Conservation (phyloP, 2,329 filamentous ascomycete species). For the Zelopaecilomyces penicillatus region DNA sequence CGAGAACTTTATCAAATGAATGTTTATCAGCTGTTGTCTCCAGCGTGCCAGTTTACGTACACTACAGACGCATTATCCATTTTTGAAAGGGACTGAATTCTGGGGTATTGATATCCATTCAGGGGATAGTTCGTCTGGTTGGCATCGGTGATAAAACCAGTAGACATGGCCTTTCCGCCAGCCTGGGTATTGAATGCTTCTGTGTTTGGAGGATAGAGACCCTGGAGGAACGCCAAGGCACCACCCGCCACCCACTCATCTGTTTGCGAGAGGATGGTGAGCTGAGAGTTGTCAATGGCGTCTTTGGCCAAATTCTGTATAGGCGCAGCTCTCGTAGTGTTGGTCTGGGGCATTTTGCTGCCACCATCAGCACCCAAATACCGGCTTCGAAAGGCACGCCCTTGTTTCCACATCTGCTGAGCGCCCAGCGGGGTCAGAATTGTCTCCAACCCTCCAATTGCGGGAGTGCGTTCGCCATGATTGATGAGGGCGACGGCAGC, state of each 20-base stretch:
- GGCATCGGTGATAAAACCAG: conserved; percentile 24
- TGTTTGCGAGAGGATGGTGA: conserved; percentile 32
- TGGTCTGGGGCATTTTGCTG: conserved; percentile 16
- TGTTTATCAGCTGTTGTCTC: background rate
- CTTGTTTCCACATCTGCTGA: conserved; percentile 42
- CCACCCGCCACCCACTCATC: conserved; percentile 52
- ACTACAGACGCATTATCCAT: conserved; percentile 36
- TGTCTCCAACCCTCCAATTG: conserved; percentile 18
- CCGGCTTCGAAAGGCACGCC: conserved; percentile 38
- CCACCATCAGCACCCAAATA: conserved; percentile 29
- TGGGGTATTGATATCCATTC: conserved; percentile 73
- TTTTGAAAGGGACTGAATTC: conserved; percentile 45
- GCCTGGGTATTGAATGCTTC: conserved; percentile 19
- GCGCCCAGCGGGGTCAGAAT: conserved; percentile 45
- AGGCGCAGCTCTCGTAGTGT: conserved; percentile 19
- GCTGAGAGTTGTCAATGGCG: conserved; percentile 40
- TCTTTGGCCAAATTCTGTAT: conserved; percentile 35
- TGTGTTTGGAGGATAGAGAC: conserved; percentile 67
- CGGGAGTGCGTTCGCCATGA: conserved; percentile 46
- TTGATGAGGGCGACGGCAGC: conserved; percentile 40
- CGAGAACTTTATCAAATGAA: background rate
- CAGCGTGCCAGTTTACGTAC: conserved; percentile 23
- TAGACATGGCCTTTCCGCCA: conserved; percentile 33
- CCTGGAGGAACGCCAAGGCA: conserved; percentile 72
- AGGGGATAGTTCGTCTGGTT: conserved; percentile 56